Percentiles rank a stretch among this genome's conserved stretches.
phyloP scores from a whole-genome alignment of 371 early-diverging fungal genomes.

The Mucor saturninus region DNA sequence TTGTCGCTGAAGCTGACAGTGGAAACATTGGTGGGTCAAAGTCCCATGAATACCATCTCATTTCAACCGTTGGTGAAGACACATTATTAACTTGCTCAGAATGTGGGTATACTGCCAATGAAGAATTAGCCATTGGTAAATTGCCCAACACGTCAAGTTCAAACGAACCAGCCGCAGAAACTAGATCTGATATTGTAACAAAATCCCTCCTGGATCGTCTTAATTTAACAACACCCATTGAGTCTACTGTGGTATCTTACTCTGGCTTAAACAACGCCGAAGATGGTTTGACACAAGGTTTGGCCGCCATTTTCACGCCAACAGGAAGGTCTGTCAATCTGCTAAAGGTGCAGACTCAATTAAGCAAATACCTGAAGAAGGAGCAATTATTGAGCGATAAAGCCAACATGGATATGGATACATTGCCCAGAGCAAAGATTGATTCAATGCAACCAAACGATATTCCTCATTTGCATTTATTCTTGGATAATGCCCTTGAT shows the following conservation, averaged over 20 bases:
- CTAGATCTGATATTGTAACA: neutral
- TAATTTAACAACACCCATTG: neutral
- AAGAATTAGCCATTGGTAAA: slow-evolving; percentile 64
- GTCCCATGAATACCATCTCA: slow-evolving; percentile 90
- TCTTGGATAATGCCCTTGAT: slow-evolving; percentile 34
- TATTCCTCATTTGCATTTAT: slow-evolving; percentile 24
- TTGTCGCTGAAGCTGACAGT: slow-evolving; percentile 88
- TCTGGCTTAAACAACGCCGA: neutral
- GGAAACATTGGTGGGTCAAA: slow-evolving; percentile 89
- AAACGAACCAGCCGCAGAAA: neutral
- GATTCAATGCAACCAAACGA: neutral
- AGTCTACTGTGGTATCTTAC: slow-evolving; percentile 9
- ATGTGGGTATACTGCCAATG: slow-evolving; percentile 85
- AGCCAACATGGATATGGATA: slow-evolving; percentile 24
- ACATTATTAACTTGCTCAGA: slow-evolving; percentile 68
- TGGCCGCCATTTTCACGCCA: slow-evolving; percentile 32
- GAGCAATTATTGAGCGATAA: slow-evolving; percentile 17
- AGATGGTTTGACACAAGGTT: slow-evolving; percentile 9
- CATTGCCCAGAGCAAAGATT: neutral
- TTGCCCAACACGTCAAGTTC: neutral
- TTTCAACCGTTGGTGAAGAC: slow-evolving; percentile 83
- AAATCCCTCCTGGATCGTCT: neutral
- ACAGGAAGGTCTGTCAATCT: slow-evolving; percentile 30
- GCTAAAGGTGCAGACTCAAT: slow-evolving; percentile 37
- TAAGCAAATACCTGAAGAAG: slow-evolving; percentile 31